Evolutionary conservation across 2,329 filamentous ascomycete genomes (phyloP).

Genomic region (Fusarium kyushuense): DNA sequence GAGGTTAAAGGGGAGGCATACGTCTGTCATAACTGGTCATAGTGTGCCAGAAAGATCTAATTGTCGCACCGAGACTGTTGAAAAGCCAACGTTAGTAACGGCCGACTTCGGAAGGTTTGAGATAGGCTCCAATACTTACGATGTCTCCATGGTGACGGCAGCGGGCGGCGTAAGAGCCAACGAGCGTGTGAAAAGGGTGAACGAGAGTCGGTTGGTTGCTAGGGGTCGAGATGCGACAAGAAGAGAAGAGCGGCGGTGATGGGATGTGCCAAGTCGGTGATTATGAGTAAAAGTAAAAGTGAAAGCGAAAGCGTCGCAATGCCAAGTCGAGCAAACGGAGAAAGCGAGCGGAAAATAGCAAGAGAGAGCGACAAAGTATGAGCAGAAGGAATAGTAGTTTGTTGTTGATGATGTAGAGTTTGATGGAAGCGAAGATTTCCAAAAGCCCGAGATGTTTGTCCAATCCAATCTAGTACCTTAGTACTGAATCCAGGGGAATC

Average conservation of each 20-base stretch:
- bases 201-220: slow-evolving; percentile 32
- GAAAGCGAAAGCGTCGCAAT: slow-evolving; percentile 1
- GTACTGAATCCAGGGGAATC: slow-evolving; percentile 43
- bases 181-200: slow-evolving; percentile 33
- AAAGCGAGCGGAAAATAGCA: slow-evolving; percentile 21
- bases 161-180: slow-evolving; percentile 38
- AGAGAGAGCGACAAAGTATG: slow-evolving; percentile 16
- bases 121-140: slow-evolving; percentile 43
- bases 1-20: slow-evolving; percentile 54
- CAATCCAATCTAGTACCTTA: slow-evolving; percentile 28
- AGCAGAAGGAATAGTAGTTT: slow-evolving; percentile 7
- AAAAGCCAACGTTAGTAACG: slow-evolving; percentile 34
- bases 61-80: slow-evolving; percentile 74
- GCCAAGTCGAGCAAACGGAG: slow-evolving; percentile 20
- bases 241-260: slow-evolving; percentile 18
- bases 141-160: slow-evolving; percentile 48
- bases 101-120: background rate
- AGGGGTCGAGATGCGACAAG: slow-evolving; percentile 24
- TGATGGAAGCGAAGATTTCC: slow-evolving; percentile 25
- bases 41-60: slow-evolving; percentile 95
- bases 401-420: slow-evolving; percentile 37
- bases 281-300: slow-evolving; percentile 20
- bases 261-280: slow-evolving; percentile 27
- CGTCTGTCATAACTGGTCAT: slow-evolving; percentile 80
- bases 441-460: slow-evolving; percentile 36